Evolutionary conservation across 163 green algal species (phyloP), one percentile per base, ranked within the genome.

Genomic region (Scenedesmus sp.): DNA sequence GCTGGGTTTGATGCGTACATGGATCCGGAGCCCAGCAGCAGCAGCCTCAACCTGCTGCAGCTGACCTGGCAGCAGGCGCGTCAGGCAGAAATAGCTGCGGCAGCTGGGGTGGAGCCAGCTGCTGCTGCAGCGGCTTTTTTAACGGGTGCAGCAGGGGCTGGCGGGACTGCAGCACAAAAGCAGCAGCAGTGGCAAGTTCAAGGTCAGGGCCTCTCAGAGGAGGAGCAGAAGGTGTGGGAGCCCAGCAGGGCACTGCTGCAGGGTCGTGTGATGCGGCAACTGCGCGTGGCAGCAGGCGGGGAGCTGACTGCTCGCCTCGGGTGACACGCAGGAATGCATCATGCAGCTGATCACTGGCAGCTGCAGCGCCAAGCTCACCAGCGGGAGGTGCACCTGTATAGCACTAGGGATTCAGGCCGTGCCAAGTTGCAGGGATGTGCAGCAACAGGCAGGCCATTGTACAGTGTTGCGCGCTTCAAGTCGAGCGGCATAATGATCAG

Each of bases 11-110:
- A 90, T 20, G 78, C 56, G 6, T 86, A 43, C 46, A 18, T 87
- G 5, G 78, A 87, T 15, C 51, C 87, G 24, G 53, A 82, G 30
- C 76, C 87, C 40, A 42, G 46, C 53, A 81, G 61, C 78, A 86
- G 87, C 87, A 91, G 37, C 53, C 37, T 91, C 37, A 91, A 91
- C 72, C 22, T 87, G 59, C 87, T 80, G 53, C 76, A 68, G 3
- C 24, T 12, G 9, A 46, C 44, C 0, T 91, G 87, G 87, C 37
- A 73, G 78, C 78, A 68, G 35, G 78, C 33, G 22, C 12, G 24
- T 40, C 40, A 44, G 42, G 87, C 49, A 53, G 84, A 43, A 37
- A 26, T 22, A 10, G 83, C 37, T 51, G 56, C 33, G 7, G 72
- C 42, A 44, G 86, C n/a, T 61, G 43, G 84, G 30, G 24, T 53